Base-by-base conservation (phyloP, 345 rosid genomes). In the Hypericum androsaemum region DNA sequence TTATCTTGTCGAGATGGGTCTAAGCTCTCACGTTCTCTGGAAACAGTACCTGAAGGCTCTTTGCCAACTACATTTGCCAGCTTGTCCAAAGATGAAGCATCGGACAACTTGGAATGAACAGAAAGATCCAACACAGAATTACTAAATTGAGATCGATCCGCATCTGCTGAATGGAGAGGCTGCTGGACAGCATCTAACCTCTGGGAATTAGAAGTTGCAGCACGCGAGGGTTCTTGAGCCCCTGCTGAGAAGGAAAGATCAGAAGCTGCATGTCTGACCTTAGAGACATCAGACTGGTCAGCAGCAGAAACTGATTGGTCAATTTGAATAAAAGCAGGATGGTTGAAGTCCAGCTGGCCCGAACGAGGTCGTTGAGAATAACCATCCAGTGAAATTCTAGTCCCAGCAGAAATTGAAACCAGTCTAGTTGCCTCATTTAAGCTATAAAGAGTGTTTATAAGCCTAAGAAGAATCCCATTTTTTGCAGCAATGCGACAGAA, bases 401-500 rank as follows among this genome's bases (percentile, higher is more conserved):
- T 71, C 52, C 78, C 88, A 54, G 77, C 79, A 49, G 96, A 78
- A 37, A 78, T 62, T 60, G 88, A 74, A 58, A 86, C 88, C 59
- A 88, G 73, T 61, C 81, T 78, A 61, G 97, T 79, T 62, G 98
- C 90, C 73, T 92, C 98, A 71, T 86, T 92, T 73, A 92, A 73
- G 80, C 98, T 92, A 65, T 92, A 74, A 43, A 92, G 95, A 42
- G 98, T 88, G 69, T 92, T 92, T 65, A 85, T 82, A 43, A 92
- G 84, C 78, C 98, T 78, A 47, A 68, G 69, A 52, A 92, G 68
- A 66, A 85, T 85, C 52, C 97, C 95, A 70, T 83, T 81, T 71
- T 88, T 92, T 14, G 98, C 97, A 65, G 97, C 98, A 47, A 92
- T 83, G 32, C 82, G 82, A 62, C 98, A 92, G 54, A 92, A 92